Percentiles rank a stretch among this genome's conserved stretches.
Conservation (phyloP, 2,329 filamentous ascomycete species). For the Colletotrichum echinochloae region DNA sequence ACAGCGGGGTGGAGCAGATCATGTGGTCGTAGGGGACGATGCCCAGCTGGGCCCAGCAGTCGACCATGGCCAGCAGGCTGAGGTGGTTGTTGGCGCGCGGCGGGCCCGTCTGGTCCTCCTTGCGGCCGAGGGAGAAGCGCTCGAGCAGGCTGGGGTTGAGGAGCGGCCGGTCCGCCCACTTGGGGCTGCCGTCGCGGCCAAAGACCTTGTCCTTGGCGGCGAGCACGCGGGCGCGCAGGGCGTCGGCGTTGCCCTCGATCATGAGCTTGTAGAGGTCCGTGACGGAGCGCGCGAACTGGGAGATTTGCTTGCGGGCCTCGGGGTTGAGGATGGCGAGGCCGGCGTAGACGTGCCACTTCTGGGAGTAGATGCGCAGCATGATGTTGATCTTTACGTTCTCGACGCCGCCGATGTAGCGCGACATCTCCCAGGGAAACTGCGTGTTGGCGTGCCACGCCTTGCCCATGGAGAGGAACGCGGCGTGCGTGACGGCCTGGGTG, state of each 20-base stretch:
- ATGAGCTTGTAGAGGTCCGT: slow-evolving; percentile 97
- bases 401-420: slow-evolving; percentile 95
- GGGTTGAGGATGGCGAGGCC: slow-evolving; percentile 97
- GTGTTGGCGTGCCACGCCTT: slow-evolving; percentile 96
- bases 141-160: slow-evolving; percentile 88
- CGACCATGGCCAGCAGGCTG: slow-evolving; percentile 93
- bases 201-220: slow-evolving; percentile 77
- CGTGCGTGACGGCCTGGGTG: slow-evolving; percentile 97
- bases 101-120: slow-evolving; percentile 65
- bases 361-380: slow-evolving; percentile 94
- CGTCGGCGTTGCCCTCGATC: slow-evolving; percentile 84
- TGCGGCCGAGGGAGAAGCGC: slow-evolving; percentile 81
- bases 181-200: slow-evolving; percentile 67
- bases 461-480: slow-evolving; percentile 96
- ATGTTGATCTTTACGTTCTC: slow-evolving; percentile 99
- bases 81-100: slow-evolving; percentile 92
- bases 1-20: slow-evolving; percentile 98
- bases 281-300: slow-evolving; percentile 91
- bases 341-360: slow-evolving; percentile 99
- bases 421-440: slow-evolving; percentile 96
- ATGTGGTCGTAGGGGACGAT: slow-evolving; percentile 99
- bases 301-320: slow-evolving; percentile 89
- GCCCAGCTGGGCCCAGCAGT: slow-evolving; percentile 94
- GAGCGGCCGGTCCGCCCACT: slow-evolving; percentile 73
- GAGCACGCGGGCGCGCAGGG: slow-evolving; percentile 79